A percentile compares a stretch with the other conserved stretches of the same genome.
Evolutionary conservation across 441 rosid species (phyloP).

Genomic region (California macrophylla): DNA sequence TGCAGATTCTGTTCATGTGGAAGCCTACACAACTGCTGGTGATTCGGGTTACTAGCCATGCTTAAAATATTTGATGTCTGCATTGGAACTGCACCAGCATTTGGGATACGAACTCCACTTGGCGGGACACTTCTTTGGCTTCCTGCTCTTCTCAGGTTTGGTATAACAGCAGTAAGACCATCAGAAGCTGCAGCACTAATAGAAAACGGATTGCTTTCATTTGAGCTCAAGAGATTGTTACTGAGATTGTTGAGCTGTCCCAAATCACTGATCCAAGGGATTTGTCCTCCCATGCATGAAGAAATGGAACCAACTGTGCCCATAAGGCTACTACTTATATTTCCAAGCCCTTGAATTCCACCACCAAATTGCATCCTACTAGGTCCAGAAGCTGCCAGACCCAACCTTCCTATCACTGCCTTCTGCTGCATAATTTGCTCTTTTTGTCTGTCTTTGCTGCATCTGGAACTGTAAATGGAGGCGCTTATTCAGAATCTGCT

Average conservation of each 20-base stretch:
- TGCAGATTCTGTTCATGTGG: slow-evolving; percentile 3
- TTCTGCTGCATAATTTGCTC: slow-evolving; percentile 9
- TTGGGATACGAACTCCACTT: neutral
- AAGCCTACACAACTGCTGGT: slow-evolving; percentile 8
- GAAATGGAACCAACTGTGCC: slow-evolving; percentile 2
- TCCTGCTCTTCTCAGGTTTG: slow-evolving; percentile 6
- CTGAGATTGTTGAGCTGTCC: slow-evolving; percentile 3
- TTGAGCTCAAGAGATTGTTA: slow-evolving; percentile 6
- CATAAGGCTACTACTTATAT: neutral
- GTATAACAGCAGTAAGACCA: neutral
- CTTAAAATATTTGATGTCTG: slow-evolving; percentile 11
- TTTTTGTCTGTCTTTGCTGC: slow-evolving; percentile 9
- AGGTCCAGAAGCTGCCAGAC: neutral
- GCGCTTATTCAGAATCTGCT: slow-evolving; percentile 4
- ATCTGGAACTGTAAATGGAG: slow-evolving; percentile 15
- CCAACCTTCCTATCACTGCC: slow-evolving; percentile 8
- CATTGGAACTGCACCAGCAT: slow-evolving; percentile 5
- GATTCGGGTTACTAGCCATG: slow-evolving; percentile 13
- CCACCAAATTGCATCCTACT: neutral
- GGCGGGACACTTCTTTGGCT: slow-evolving; percentile 2
- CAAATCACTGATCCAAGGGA: slow-evolving; percentile 7
- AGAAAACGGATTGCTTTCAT: neutral
- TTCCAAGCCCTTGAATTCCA: slow-evolving; percentile 11
- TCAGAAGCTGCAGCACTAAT: slow-evolving; percentile 4
- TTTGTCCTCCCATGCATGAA: slow-evolving; percentile 6